phyloP scores from a whole-genome alignment of 495 filamentous ascomycete genomes.

The Stereocaulon alpinum region DNA sequence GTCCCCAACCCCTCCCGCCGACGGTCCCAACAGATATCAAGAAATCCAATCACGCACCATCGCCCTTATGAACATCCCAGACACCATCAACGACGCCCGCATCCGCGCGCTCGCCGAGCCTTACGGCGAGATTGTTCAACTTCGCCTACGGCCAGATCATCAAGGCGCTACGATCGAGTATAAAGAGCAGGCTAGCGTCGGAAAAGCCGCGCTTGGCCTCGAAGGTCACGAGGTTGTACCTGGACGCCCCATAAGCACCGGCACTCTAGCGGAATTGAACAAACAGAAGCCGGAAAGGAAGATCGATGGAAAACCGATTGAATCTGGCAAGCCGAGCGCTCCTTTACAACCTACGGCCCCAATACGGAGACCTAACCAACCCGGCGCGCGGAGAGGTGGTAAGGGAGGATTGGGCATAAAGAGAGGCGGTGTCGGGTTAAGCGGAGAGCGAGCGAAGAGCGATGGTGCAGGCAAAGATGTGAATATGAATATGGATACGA shows the following conservation, averaged over 20 bases:
- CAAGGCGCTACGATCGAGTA: slow-evolving; percentile 86
- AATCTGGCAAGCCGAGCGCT: slow-evolving; percentile 31
- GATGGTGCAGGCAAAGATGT: slow-evolving; percentile 22
- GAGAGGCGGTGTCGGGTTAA: slow-evolving; percentile 35
- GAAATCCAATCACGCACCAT: slow-evolving; percentile 41
- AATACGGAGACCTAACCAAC: slow-evolving; percentile 48
- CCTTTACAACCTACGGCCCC: slow-evolving; percentile 41
- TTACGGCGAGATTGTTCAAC: slow-evolving; percentile 43
- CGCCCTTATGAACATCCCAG: slow-evolving; percentile 50
- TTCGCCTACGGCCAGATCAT: slow-evolving; percentile 57
- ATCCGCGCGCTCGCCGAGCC: slow-evolving; percentile 52
- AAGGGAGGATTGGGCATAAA: slow-evolving; percentile 47
- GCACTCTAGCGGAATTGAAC: slow-evolving; percentile 59
- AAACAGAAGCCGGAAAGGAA: slow-evolving; percentile 46
- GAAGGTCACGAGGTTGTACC: slow-evolving; percentile 58
- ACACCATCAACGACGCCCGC: slow-evolving; percentile 55
- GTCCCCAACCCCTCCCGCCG: slow-evolving; percentile 15
- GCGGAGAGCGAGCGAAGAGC: slow-evolving; percentile 25
- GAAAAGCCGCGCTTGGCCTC: slow-evolving; percentile 63
- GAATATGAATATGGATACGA: slow-evolving; percentile 15
- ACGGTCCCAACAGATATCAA: slow-evolving; percentile 1
- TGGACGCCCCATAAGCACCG: slow-evolving; percentile 56
- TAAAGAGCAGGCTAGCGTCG: slow-evolving; percentile 53
- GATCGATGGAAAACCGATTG: slow-evolving; percentile 36
- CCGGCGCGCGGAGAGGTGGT: slow-evolving; percentile 41